These are phyloP conservation scores for Xylariaceae sp. DNA, from an alignment of 2,329 filamentous ascomycete species.

Conservation along the genomic window DNA sequence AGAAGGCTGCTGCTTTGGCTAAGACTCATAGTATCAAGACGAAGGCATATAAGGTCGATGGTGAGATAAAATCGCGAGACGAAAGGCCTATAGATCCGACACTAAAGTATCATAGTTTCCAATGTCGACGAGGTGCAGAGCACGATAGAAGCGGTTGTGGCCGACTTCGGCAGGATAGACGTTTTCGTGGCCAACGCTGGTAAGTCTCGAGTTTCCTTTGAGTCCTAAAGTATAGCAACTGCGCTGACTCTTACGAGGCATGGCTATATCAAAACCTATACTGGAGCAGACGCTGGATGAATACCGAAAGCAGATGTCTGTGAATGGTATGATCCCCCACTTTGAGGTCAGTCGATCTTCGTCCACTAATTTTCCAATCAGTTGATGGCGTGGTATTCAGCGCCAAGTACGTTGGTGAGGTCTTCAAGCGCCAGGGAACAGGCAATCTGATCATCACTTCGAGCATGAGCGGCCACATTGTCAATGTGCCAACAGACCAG, in stretches of 20 bases:
- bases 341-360: neutral
- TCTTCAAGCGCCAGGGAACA: slow-evolving; percentile 16
- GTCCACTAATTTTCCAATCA: slow-evolving; percentile 4
- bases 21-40: slow-evolving; percentile 10
- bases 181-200: slow-evolving; percentile 20
- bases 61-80: slow-evolving; percentile 2
- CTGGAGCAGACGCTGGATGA: slow-evolving; percentile 15
- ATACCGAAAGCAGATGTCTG: slow-evolving; percentile 16
- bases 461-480: slow-evolving; percentile 44
- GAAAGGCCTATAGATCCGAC: neutral
- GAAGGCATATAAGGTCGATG: slow-evolving; percentile 13
- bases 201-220: neutral
- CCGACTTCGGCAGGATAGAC: slow-evolving; percentile 17
- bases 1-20: slow-evolving; percentile 10
- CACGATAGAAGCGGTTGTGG: slow-evolving; percentile 10
- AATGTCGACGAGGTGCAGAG: slow-evolving; percentile 12
- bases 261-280: slow-evolving; percentile 16
- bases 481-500: slow-evolving; percentile 51
- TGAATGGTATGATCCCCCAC: slow-evolving; percentile 11
- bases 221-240: neutral
- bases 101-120: slow-evolving; percentile 11
- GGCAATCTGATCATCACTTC: slow-evolving; percentile 24
- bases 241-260: slow-evolving; percentile 7
- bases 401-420: slow-evolving; percentile 18
- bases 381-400: slow-evolving; percentile 16